phyloP scores from a whole-genome alignment of 768 basidiomycete species.

The Lactifluus hygrophoroides region DNA sequence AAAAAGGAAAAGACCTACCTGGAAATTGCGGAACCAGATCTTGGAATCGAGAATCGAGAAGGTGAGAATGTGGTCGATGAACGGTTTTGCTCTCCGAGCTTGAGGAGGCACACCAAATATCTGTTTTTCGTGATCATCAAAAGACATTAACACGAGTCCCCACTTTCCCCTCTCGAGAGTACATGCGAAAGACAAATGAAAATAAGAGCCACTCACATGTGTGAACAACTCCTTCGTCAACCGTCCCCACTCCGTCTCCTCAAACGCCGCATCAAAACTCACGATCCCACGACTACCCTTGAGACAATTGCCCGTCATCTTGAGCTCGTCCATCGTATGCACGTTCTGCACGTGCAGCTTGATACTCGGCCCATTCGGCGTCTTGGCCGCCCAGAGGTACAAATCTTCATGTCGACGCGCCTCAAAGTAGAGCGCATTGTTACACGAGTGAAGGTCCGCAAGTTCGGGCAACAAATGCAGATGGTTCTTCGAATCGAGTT shows the following conservation, averaged over 20 bases:
- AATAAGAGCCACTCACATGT: constrained; percentile 54
- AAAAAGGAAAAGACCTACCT: too few relatives aligned
- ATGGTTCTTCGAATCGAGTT: constrained; percentile 94
- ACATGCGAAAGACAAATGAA: not conserved
- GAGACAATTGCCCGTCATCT: constrained; percentile 98
- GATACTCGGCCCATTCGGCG: constrained; percentile 94
- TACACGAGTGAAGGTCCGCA: constrained; percentile 95
- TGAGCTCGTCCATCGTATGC: constrained; percentile 99
- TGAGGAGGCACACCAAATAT: constrained; percentile 91
- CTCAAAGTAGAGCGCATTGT: constrained; percentile 96
- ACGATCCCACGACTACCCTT: constrained; percentile 90
- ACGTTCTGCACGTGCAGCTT: constrained; percentile 98
- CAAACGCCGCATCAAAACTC: constrained; percentile 87
- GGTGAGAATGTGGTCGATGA: constrained; percentile 94
- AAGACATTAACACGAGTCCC: too few relatives aligned
- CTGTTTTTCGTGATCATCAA: constrained; percentile 37
- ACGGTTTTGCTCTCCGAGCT: constrained; percentile 90
- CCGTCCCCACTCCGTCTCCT: constrained; percentile 78
- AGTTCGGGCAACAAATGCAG: constrained; percentile 89
- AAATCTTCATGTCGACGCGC: constrained; percentile 92
- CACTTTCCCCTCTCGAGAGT: too few relatives aligned
- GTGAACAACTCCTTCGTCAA: constrained; percentile 91
- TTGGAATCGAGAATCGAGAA: constrained; percentile 94
- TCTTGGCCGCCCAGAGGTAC: constrained; percentile 94
- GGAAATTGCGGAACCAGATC: constrained; percentile 99